phyloP scores from a whole-genome alignment of 345 rosid genomes.

The Erucastrum elatum region DNA sequence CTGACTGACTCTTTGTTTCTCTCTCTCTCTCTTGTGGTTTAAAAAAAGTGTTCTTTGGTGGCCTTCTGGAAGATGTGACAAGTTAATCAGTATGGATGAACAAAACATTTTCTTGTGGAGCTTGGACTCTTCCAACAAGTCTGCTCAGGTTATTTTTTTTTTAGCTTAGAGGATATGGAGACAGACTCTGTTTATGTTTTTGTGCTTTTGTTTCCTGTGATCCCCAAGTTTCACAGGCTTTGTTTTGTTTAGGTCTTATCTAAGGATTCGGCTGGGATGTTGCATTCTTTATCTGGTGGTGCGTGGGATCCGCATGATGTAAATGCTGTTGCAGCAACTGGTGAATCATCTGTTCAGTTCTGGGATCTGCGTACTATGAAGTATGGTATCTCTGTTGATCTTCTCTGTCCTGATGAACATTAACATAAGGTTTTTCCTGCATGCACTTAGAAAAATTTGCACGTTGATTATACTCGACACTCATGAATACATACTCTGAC shows the following conservation, averaged over 20 bases:
- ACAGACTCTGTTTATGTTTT: background rate
- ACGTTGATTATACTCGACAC: background rate
- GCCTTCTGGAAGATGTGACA: constrained; percentile 86
- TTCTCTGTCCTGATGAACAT: background rate
- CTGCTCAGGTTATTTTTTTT: constrained; percentile 59
- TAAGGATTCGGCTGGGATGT: constrained; percentile 79
- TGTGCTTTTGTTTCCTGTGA: background rate
- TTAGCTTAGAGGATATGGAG: background rate
- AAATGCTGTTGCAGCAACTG: constrained; percentile 74
- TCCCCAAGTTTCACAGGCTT: background rate
- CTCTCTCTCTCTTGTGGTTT: background rate
- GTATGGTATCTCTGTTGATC: constrained; percentile 46
- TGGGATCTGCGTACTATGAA: constrained; percentile 89
- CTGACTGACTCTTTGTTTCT: background rate
- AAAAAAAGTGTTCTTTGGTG: constrained; percentile 70
- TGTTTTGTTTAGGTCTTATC: constrained; percentile 58
- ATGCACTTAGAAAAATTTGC: constrained; percentile 5
- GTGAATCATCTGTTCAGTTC: constrained; percentile 88
- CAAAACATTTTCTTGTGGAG: constrained; percentile 72
- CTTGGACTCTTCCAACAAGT: constrained; percentile 71
- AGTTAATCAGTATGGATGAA: constrained; percentile 83
- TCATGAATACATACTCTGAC: background rate
- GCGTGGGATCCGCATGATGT: constrained; percentile 94
- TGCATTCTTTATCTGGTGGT: constrained; percentile 81
- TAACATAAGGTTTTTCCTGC: background rate